Base-by-base conservation (phyloP, 148 eudicot genomes). In the Rheum nobile region DNA sequence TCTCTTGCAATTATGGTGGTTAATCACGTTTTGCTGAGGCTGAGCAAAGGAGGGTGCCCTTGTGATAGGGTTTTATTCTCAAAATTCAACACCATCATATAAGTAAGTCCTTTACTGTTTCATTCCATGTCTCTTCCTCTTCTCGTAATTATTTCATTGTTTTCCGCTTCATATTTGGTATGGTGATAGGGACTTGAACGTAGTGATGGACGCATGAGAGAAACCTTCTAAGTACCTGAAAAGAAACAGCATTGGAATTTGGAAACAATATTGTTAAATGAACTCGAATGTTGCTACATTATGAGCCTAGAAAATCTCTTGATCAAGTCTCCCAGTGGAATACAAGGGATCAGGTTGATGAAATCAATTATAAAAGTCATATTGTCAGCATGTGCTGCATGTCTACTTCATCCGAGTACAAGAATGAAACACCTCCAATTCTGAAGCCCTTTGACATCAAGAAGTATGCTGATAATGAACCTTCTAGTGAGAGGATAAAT, bases 201-300 rank as follows among this genome's bases (percentile, higher is more conserved):
- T 87, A 24, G 83, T 78, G 67, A 83, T 88, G 91, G 96, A 92
- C 67, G 90, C 83, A 4, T 92, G 98, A 96, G 96, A 80, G 71
- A 75, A 83, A 24, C 92, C 95, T 26, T 39, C 14, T 65, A 88
- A 86, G 59, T 79, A 71, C 77, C 29, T 70, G 26, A 37, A 10
- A 35, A 74, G 19, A 21, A 59, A 44, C 29, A 24, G 74, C 38
- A 21, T 75, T 26, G 72, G n/a, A n/a, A n/a, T n/a, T n/a, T n/a
- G n/a, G n/a, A n/a, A n/a, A 22, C 74, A 73, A 57, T 74, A 48
- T 37, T 1, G 71, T 72, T 46, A 17, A 67, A 50, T 52, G 76
- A 35, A 17, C 38, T 24, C 13, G 71, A 48, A 74, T 74, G 54
- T 7, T 24, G 29, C n/a, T n/a, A n/a, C n/a, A n/a, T n/a, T n/a